Base-by-base conservation (phyloP, 2,329 filamentous ascomycete species). In the Aspergillus sp. region DNA sequence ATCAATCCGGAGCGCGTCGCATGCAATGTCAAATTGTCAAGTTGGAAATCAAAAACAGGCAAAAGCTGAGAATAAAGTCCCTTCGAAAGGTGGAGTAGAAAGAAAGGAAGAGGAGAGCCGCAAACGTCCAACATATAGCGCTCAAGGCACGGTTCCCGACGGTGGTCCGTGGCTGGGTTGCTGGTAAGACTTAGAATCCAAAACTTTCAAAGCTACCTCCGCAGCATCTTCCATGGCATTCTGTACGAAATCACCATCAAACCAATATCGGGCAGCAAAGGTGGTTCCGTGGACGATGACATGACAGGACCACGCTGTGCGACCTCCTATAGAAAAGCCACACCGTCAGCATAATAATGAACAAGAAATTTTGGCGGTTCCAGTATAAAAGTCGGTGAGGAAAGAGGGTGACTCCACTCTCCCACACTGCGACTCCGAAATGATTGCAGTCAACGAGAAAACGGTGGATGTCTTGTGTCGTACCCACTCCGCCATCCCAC, bases 181-280 rank as follows among this genome's bases (percentile, higher is more conserved):
- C 35, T 57, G 55, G 27, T 19, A 37, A 15, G 43, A 46, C 19
- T n/a, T 19, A 40, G 21, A 61, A 58, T 70, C 69, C 57, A 79
- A 60, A 19, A 60, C 37, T 37, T 67, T 75, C 45, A 76, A 64
- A 11, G 91, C 91, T 61, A 89, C 84, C 76, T 96, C 91, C 63
- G 92, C 91, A n/a, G 91, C 92, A 72, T 96, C 92, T 75, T 96
- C 92, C 76, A 86, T 88, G 58, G 91, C 91, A 70, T 96, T 96
- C 80, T 93, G 86, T 74, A 93, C 82, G 70, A 91, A 91, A 72
- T 91, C 87, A 60, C 91, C 91, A 74, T 96, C 92, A 76, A 96
- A 96, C 91, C 91, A 96, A 77, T 87, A 96, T 62, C 91, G 85
- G 47, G 91, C 91, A n/a, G 82, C 72, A 67, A 90, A 82, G 47